A percentile compares a stretch with the other conserved stretches of the same genome.
These are phyloP conservation scores for Venturia aucupariae DNA, from an alignment of 2,329 filamentous ascomycete genomes.

Conservation along the genomic window DNA sequence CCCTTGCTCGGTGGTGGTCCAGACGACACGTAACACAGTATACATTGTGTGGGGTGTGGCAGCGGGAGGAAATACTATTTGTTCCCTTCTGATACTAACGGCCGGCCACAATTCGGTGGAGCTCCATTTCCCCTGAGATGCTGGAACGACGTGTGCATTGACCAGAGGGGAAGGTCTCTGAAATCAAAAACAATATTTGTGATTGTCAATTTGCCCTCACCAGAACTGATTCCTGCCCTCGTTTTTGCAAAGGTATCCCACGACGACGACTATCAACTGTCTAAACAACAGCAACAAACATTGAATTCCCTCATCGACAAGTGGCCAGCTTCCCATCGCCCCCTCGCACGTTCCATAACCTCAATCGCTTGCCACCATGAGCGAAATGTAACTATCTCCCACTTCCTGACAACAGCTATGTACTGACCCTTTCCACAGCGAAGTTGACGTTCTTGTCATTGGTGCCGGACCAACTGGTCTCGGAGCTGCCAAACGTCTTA, in stretches of 20 bases:
- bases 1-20: neutral
- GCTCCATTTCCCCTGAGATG: neutral
- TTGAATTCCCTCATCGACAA: neutral
- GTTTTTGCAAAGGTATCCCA: no score
- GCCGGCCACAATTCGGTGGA: neutral
- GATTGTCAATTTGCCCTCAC: neutral
- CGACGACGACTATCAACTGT: neutral
- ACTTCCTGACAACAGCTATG: neutral
- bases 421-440: constrained; percentile 40
- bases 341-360: neutral
- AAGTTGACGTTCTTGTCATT: constrained; percentile 95
- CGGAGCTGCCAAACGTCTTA: constrained; percentile 93
- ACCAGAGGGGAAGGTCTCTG: neutral
- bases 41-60: neutral
- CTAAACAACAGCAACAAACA: neutral
- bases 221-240: neutral
- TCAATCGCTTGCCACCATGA: neutral
- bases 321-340: neutral
- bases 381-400: neutral
- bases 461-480: constrained; percentile 95
- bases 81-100: neutral
- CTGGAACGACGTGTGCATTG: neutral
- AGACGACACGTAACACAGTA: constrained; percentile 5
- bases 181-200: neutral
- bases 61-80: neutral